Base-by-base conservation (phyloP, 2,329 filamentous ascomycete species). In the Colletotrichum horii region DNA sequence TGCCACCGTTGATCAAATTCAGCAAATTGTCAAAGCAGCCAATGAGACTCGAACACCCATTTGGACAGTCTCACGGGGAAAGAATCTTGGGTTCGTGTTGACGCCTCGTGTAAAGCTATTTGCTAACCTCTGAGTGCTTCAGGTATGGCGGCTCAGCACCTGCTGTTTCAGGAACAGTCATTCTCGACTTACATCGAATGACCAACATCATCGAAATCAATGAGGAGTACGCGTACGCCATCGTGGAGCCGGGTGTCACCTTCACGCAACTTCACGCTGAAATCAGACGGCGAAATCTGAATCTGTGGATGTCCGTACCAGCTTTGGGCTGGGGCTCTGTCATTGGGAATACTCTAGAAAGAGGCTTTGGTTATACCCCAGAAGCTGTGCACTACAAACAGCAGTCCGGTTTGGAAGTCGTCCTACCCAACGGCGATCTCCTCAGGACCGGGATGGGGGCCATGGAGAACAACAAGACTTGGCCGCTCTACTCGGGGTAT, bases 121-220 rank as follows among this genome's bases (percentile, higher is more conserved):
- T 26, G 56, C 56, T 64, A 12, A 34, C 58, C n/a, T 19, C 16
- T 14, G 12, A 34, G 1, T 6, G 4, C 24, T 24, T 2, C 11
- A 66, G 64, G 2, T 89, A 89, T 71, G 88, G 88, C 15, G 88
- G 88, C 6, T 85, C 88, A 3, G 87, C 87, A 0, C 88, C 56
- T 15, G 26, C 68, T 8, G 71, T 77, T 9, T 36, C 52, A 12
- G 87, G 87, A 3, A 84, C 82, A 34, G 80, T 88, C 6, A 85
- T 85, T 6, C 70, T 89, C 14, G 84, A 88, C 75, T 79, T 88
- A 3, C 83, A 82, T 61, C 82, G 84, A 52, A 86, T 88, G 84
- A 82, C 86, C 77, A 83, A 82, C 71, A 83, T 88, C 72, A 78
- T 87, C 61, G 84, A 87, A 75, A 82, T 87, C 65, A 86, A 84